These are phyloP conservation scores for Babesia gibsoni DNA, from an alignment of 169 alveolate species.

Conservation along the genomic window DNA sequence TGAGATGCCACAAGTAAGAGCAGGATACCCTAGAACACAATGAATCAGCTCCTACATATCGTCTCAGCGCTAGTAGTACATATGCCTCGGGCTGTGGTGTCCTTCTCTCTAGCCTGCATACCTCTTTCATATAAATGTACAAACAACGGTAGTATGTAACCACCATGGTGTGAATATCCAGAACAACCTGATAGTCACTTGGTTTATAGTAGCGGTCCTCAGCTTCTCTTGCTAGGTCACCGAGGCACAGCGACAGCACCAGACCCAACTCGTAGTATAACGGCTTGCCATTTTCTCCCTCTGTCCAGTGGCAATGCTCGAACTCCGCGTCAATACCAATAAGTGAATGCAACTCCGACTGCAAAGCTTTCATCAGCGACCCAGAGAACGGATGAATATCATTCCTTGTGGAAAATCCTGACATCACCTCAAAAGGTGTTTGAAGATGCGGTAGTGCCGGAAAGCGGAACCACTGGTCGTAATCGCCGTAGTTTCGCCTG, in stretches of 20 bases:
- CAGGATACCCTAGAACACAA: conserved; percentile 32
- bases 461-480: conserved; percentile 30
- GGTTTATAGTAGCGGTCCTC: conserved; percentile 46
- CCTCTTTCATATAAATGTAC: conserved; percentile 4
- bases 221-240: conserved; percentile 57
- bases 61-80: conserved; percentile 19
- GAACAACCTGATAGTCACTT: conserved; percentile 30
- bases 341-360: conserved; percentile 35
- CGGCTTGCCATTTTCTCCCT: not conserved
- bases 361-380: conserved; percentile 6
- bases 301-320: conserved; percentile 35
- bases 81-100: conserved; percentile 15
- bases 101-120: not conserved
- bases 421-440: conserved; percentile 11
- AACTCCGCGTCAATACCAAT: conserved; percentile 48
- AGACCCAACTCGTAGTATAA: conserved; percentile 52
- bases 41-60: conserved; percentile 42
- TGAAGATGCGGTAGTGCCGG: conserved; percentile 22
- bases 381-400: not conserved
- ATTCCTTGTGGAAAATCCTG: not conserved
- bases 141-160: conserved; percentile 46
- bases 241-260: conserved; percentile 22
- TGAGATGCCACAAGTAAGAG: conserved; percentile 27
- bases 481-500: conserved; percentile 5
- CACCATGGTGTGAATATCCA: conserved; percentile 48